phyloP scores from a whole-genome alignment of 2,329 filamentous ascomycete genomes.

The Phialophora expanda region DNA sequence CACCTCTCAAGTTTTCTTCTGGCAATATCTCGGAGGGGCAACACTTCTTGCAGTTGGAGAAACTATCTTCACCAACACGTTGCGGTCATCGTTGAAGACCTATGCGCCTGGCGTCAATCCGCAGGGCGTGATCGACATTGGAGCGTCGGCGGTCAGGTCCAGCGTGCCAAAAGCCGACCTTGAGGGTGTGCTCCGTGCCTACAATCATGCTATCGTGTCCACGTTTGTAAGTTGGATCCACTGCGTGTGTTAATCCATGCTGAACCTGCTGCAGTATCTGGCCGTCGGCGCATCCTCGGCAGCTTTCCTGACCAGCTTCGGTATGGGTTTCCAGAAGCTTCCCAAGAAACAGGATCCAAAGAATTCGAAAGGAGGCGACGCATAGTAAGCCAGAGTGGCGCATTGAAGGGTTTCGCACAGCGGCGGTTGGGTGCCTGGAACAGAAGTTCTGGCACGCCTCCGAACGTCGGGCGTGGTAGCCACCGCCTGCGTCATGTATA shows the following conservation, averaged over 20 bases:
- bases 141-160: slow-evolving; percentile 33
- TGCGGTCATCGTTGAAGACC: slow-evolving; percentile 24
- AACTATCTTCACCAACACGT: slow-evolving; percentile 35
- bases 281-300: slow-evolving; percentile 10
- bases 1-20: slow-evolving; percentile 37
- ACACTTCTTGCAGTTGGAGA: slow-evolving; percentile 37
- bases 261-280: slow-evolving; percentile 9
- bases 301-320: slow-evolving; percentile 15
- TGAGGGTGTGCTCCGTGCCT: slow-evolving; percentile 26
- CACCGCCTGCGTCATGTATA: neutral
- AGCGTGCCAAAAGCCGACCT: slow-evolving; percentile 25
- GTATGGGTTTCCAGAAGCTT: slow-evolving; percentile 15
- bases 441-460: neutral
- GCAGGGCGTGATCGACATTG: slow-evolving; percentile 27
- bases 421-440: neutral
- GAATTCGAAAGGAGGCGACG: neutral
- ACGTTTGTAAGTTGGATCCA: slow-evolving; percentile 27
- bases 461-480: neutral
- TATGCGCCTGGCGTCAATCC: slow-evolving; percentile 29
- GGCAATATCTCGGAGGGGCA: slow-evolving; percentile 38
- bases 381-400: neutral
- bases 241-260: neutral
- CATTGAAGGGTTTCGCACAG: neutral
- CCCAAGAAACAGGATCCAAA: slow-evolving; percentile 4
- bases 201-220: slow-evolving; percentile 31